These are phyloP conservation scores for Chalciporus sphaerocephalus DNA, from an alignment of 768 basidiomycete species.

Conservation along the genomic window DNA sequence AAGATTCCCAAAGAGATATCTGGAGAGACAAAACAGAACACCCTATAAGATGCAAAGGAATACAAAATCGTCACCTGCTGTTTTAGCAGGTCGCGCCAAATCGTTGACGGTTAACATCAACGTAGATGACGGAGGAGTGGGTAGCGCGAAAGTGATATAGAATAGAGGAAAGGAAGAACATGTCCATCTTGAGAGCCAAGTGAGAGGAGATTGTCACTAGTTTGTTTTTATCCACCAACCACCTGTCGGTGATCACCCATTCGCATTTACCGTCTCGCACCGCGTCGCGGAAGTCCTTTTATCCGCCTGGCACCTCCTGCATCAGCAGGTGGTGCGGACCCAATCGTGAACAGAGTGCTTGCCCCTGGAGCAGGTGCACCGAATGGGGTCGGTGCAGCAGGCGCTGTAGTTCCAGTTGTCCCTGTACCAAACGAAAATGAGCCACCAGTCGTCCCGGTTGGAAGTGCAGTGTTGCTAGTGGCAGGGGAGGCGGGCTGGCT, in stretches of 20 bases:
- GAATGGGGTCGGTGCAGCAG: constrained; percentile 44
- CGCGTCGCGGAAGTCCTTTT: constrained; percentile 52
- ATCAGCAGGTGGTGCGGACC: constrained; percentile 44
- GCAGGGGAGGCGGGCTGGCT: constrained; percentile 61
- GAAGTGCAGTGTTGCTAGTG: constrained; percentile 33
- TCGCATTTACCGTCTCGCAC: constrained; percentile 22
- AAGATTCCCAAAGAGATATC: constrained; percentile 13
- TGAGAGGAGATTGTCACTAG: constrained; percentile 3
- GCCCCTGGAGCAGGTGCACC: constrained; percentile 32
- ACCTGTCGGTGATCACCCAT: constrained; percentile 8
- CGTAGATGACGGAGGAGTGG: constrained; percentile 7
- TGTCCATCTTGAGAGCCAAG: constrained; percentile 13
- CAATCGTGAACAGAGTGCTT: constrained; percentile 53
- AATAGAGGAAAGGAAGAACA: constrained; percentile 2
- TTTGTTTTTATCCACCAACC: constrained; percentile 12
- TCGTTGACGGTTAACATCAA: constrained; percentile 27
- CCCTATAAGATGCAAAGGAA: constrained; percentile 8
- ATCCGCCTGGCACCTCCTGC: constrained; percentile 41
- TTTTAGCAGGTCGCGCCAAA: constrained; percentile 4
- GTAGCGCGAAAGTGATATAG: constrained; percentile 18
- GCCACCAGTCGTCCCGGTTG: constrained; percentile 25
- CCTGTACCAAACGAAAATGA: constrained; percentile 38
- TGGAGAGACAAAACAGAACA: constrained; percentile 6
- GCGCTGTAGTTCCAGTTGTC: constrained; percentile 31
- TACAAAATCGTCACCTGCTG: constrained; percentile 7